Conservation (phyloP, 2,329 filamentous ascomycete genomes). For the Paracorniculantispora psalliotae region DNA sequence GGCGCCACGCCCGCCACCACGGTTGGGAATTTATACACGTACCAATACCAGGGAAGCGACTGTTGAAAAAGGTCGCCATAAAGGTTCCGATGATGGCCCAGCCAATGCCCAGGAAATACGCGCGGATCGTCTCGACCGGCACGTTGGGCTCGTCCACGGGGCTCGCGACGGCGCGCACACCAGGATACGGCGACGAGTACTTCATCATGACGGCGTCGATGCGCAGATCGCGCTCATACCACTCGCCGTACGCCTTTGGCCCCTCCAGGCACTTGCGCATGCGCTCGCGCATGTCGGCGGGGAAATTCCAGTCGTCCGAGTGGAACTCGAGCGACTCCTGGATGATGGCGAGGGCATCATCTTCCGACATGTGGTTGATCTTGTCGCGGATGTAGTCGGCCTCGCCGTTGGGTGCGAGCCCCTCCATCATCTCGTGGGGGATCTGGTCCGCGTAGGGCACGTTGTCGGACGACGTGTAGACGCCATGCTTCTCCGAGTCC, state of each 20-base stretch:
- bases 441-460: slow-evolving; percentile 31
- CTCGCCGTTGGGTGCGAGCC: slow-evolving; percentile 39
- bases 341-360: slow-evolving; percentile 37
- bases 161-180: slow-evolving; percentile 36
- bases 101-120: slow-evolving; percentile 37
- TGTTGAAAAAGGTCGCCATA: slow-evolving; percentile 37
- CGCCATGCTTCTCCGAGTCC: slow-evolving; percentile 8
- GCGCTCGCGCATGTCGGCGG: slow-evolving; percentile 36
- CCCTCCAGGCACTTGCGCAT: slow-evolving; percentile 35
- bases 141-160: slow-evolving; percentile 30
- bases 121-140: slow-evolving; percentile 37
- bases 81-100: slow-evolving; percentile 36
- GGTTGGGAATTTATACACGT: slow-evolving; percentile 12
- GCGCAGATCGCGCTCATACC: slow-evolving; percentile 36
- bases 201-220: slow-evolving; percentile 36
- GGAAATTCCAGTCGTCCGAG: slow-evolving; percentile 41
- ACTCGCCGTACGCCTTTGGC: slow-evolving; percentile 34
- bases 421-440: slow-evolving; percentile 33
- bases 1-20: too few relatives aligned
- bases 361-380: slow-evolving; percentile 38
- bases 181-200: slow-evolving; percentile 39
- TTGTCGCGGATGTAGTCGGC: slow-evolving; percentile 36
- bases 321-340: slow-evolving; percentile 34
- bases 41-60: slow-evolving; percentile 34
- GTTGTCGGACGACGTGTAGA: background rate